Conservation (phyloP, 352 stramenopile genomes). For the Pythium rhizo-oryzae region DNA sequence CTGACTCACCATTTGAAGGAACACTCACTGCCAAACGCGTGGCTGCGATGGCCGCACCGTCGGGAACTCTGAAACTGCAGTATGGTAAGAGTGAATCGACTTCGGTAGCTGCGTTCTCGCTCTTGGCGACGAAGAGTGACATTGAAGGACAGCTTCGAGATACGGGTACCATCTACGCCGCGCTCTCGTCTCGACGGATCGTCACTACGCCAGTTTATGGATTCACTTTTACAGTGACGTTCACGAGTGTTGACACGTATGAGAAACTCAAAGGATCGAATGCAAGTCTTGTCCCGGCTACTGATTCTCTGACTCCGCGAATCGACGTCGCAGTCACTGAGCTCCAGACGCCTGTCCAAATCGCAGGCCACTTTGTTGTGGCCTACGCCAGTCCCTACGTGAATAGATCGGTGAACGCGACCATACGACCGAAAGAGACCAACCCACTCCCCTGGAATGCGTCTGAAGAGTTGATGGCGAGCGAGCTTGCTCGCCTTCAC, state of each 20-base stretch:
- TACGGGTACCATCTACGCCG: slow-evolving; percentile 41
- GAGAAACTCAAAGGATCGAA: slow-evolving; percentile 31
- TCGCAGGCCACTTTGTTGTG: slow-evolving; percentile 54
- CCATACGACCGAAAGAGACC: slow-evolving; percentile 26
- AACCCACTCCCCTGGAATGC: slow-evolving; percentile 63
- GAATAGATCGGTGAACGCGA: slow-evolving; percentile 40
- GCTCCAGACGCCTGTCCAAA: slow-evolving; percentile 40
- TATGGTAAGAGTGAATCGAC: slow-evolving; percentile 39
- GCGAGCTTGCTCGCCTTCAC: slow-evolving; percentile 45
- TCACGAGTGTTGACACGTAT: slow-evolving; percentile 55
- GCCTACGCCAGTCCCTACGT: slow-evolving; percentile 43
- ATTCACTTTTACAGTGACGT: slow-evolving; percentile 54
- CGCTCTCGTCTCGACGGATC: slow-evolving; percentile 27
- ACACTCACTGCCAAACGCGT: slow-evolving; percentile 26
- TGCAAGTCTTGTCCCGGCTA: slow-evolving; percentile 21
- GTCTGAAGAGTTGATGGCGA: slow-evolving; percentile 27
- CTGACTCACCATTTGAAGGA: slow-evolving; percentile 49
- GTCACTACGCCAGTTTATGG: slow-evolving; percentile 36
- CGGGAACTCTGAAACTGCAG: slow-evolving; percentile 38
- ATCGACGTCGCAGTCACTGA: slow-evolving; percentile 31
- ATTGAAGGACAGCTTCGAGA: slow-evolving; percentile 41
- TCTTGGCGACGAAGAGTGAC: slow-evolving; percentile 25
- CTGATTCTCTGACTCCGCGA: slow-evolving; percentile 3
- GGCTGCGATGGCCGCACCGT: slow-evolving; percentile 30
- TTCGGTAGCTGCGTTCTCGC: slow-evolving; percentile 16